These are phyloP conservation scores for Trichosporon asahii DNA, from an alignment of 1,284 basidiomycete species.

Conservation along the genomic window DNA sequence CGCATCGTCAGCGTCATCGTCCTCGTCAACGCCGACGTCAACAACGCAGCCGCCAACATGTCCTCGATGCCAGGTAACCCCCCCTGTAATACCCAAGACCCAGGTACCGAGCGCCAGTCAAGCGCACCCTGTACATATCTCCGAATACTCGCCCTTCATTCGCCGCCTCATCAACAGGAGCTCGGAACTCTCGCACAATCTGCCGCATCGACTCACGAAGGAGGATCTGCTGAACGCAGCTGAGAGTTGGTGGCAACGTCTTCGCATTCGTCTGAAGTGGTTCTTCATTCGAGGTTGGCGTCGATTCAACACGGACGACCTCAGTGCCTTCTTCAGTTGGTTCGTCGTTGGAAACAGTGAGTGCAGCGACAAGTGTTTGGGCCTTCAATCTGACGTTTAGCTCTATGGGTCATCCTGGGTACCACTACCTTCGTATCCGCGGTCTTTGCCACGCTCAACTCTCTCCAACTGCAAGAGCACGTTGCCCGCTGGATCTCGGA, in stretches of 20 bases:
- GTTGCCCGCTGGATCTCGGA: slow-evolving; percentile 86
- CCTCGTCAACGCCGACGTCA: neutral
- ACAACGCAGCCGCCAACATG: neutral
- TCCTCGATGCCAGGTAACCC: slow-evolving; percentile 9
- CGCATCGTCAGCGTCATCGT: slow-evolving; percentile 13
- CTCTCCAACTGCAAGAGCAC: slow-evolving; percentile 85
- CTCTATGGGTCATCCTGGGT: slow-evolving; percentile 79
- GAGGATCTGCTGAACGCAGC: slow-evolving; percentile 85
- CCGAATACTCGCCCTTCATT: slow-evolving; percentile 74
- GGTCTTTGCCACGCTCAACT: slow-evolving; percentile 83
- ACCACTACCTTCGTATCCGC: slow-evolving; percentile 98
- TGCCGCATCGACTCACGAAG: slow-evolving; percentile 74
- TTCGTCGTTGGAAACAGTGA: slow-evolving; percentile 83
- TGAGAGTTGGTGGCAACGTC: slow-evolving; percentile 81
- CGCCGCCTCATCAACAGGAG: slow-evolving; percentile 58
- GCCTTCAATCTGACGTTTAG: slow-evolving; percentile 21
- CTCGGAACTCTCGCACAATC: slow-evolving; percentile 25
- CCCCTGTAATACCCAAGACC: neutral
- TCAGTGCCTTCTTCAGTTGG: slow-evolving; percentile 93
- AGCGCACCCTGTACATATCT: neutral
- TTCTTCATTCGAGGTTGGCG: slow-evolving; percentile 93
- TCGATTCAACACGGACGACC: slow-evolving; percentile 93
- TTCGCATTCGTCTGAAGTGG: slow-evolving; percentile 95
- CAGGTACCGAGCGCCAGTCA: neutral
- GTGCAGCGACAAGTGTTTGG: slow-evolving; percentile 4